Evolutionary conservation across 2,329 filamentous ascomycete genomes (phyloP).

Genomic region (Pyrenophora seminiperda): DNA sequence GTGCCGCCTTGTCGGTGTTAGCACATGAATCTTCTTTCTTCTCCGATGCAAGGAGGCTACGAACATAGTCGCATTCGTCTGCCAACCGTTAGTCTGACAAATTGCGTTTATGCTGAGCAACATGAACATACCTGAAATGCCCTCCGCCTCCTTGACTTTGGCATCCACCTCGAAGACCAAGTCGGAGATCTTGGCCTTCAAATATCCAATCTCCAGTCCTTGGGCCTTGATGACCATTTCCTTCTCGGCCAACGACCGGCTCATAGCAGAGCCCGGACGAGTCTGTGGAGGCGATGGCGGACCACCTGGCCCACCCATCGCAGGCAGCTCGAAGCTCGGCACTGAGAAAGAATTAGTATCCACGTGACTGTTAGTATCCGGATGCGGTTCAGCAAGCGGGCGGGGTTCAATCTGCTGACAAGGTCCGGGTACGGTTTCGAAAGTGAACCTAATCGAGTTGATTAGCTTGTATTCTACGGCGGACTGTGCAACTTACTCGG

Average conservation of each 20-base stretch:
- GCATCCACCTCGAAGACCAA: not conserved
- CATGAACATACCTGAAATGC: not conserved
- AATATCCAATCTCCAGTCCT: slow-evolving; percentile 17
- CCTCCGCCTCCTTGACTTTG: not conserved
- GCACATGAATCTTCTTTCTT: no score
- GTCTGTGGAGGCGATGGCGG: slow-evolving; percentile 15
- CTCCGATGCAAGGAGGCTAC: not conserved
- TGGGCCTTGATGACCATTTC: slow-evolving; percentile 23
- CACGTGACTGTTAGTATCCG: no score
- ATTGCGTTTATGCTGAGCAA: not conserved
- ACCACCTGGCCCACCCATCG: not conserved
- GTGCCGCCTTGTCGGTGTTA: no score
- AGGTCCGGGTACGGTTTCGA: not conserved
- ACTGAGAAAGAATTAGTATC: not conserved
- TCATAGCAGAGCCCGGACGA: slow-evolving; percentile 13
- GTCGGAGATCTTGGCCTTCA: slow-evolving; percentile 5
- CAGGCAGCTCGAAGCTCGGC: not conserved
- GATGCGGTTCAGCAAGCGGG: no score
- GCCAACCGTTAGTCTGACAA: not conserved
- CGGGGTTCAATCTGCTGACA: no score
- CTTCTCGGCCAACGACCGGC: slow-evolving; percentile 20
- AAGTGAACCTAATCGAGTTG: not conserved
- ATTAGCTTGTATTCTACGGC: slow-evolving; percentile 8
- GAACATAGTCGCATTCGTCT: slow-evolving; percentile 18
- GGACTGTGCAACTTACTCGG: slow-evolving; percentile 15